Base-by-base conservation (phyloP, 257 asterid species). In the Solanum commersonii region DNA sequence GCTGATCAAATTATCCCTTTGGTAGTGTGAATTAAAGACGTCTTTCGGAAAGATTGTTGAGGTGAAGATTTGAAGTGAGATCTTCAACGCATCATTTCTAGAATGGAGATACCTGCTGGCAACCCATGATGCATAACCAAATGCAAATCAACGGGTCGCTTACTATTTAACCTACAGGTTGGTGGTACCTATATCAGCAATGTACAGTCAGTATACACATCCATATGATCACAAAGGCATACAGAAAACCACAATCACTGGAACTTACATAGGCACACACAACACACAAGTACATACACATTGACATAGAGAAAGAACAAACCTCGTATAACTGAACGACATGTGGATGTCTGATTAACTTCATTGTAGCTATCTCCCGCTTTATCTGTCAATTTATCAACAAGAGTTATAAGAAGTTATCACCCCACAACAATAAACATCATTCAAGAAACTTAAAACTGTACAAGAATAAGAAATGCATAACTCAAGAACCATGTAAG, bases 291-390 rank as follows among this genome's bases (percentile, higher is more conserved):
- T 29, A 35, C 65, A 70, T 25, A 5, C 12, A 31, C 42, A 81
- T 46, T 29, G 44, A 35, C 72, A 73, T n/a, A 71, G 74, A 88
- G 87, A 88, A 49, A 56, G 84, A 87, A 82, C 46, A 40, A 38
- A 96, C 99, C 99, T 96, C 99, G 29, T 91, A 88, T 71, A 96
- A 88, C 85, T 88, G 94, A 89, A 96, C 96, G 31, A 95, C 99
- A 87, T 94, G 89, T 71, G 99, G 99, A 90, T 96, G 99, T 65
- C 94, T 95, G 37, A 96, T 93, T 88, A 96, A 86, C 89, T 96
- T 96, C 98, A 96, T 94, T 4, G 99, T 96, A 10, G 98, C 98
- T 84, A 96, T 94, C 92, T 96, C 99, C 86, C 98, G 93, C 91
- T 90, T 94, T 89, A 96, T 94, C 99, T 96, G 98, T 84, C 90